A percentile compares a stretch with the other conserved stretches of the same genome.
Evolutionary conservation across 345 rosid species (phyloP).

Genomic region (Eucalyptus brandiana): DNA sequence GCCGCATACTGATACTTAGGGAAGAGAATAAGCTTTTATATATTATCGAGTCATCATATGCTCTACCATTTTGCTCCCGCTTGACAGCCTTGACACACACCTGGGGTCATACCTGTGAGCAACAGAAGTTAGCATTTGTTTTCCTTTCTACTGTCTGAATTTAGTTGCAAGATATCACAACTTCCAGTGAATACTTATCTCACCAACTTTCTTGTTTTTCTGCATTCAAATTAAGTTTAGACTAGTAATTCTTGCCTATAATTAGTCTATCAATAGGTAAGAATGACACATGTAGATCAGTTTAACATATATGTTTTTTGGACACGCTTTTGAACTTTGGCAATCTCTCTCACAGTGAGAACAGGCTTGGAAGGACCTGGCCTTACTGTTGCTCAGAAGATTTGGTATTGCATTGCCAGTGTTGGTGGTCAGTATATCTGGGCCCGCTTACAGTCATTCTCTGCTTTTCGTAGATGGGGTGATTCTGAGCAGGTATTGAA

Average conservation of each 20-base stretch:
- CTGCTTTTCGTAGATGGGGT: conserved; percentile 98
- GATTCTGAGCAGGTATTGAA: conserved; percentile 71
- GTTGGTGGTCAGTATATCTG: conserved; percentile 96
- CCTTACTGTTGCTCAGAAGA: conserved; percentile 70
- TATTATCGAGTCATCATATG: neutral
- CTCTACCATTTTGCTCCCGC: neutral
- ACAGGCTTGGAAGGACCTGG: conserved; percentile 97
- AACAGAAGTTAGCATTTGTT: neutral
- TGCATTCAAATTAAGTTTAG: neutral
- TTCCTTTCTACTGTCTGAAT: neutral
- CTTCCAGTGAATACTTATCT: neutral
- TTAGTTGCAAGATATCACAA: neutral
- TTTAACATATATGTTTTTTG: neutral
- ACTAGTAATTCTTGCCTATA: neutral
- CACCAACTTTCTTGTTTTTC: neutral
- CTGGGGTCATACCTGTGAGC: neutral
- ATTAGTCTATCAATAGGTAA: neutral
- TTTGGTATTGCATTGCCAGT: conserved; percentile 82
- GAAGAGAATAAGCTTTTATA: neutral
- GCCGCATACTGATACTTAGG: neutral
- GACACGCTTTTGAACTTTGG: neutral
- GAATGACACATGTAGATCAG: neutral
- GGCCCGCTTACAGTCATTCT: conserved; percentile 84
- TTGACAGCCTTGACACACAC: neutral
- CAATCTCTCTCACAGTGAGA: conserved; percentile 33